phyloP scores from a whole-genome alignment of 1,139 yeast genomes.

The Kurtzmaniella quercitrusa region DNA sequence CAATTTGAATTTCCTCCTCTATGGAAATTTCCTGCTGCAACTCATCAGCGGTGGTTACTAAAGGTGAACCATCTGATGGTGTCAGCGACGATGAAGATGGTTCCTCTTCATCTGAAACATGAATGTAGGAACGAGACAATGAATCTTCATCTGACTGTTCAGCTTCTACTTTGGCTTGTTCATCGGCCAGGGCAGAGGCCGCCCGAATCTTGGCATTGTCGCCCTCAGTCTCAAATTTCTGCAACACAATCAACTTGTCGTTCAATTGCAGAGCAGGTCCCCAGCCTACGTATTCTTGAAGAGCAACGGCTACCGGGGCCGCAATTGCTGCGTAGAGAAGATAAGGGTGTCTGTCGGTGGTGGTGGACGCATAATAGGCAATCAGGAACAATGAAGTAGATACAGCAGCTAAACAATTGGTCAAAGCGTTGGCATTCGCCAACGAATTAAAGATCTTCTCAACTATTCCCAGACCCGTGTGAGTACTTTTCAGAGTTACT shows the following conservation, averaged over 20 bases:
- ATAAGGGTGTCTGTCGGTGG: constrained; percentile 51
- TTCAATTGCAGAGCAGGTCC: constrained; percentile 16
- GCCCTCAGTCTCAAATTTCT: constrained; percentile 7
- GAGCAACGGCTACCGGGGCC: constrained; percentile 33
- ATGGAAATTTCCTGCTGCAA: constrained; percentile 19
- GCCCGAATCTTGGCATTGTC: constrained; percentile 5
- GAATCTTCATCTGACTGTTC: constrained; percentile 27
- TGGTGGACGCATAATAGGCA: constrained; percentile 41
- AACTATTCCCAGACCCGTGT: not conserved
- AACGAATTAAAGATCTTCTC: constrained; percentile 10
- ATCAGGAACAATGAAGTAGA: constrained; percentile 33
- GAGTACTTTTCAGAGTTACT: constrained; percentile 3
- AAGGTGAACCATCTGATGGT: constrained; percentile 32
- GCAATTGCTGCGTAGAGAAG: constrained; percentile 53
- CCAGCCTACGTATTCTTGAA: constrained; percentile 20
- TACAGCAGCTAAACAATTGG: constrained; percentile 26
- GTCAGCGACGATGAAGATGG: constrained; percentile 25
- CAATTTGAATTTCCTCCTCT: constrained; percentile 40
- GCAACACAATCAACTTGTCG: constrained; percentile 10
- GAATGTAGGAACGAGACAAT: constrained; percentile 48
- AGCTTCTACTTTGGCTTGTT: constrained; percentile 11
- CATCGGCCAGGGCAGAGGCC: constrained; percentile 5
- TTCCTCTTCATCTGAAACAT: constrained; percentile 43
- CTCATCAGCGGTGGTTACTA: constrained; percentile 11
- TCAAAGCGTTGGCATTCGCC: constrained; percentile 8